Evolutionary conservation across 2,329 filamentous ascomycete species (phyloP), one percentile per base, ranked within the genome.

Genomic region (Sphaerulina populicola): DNA sequence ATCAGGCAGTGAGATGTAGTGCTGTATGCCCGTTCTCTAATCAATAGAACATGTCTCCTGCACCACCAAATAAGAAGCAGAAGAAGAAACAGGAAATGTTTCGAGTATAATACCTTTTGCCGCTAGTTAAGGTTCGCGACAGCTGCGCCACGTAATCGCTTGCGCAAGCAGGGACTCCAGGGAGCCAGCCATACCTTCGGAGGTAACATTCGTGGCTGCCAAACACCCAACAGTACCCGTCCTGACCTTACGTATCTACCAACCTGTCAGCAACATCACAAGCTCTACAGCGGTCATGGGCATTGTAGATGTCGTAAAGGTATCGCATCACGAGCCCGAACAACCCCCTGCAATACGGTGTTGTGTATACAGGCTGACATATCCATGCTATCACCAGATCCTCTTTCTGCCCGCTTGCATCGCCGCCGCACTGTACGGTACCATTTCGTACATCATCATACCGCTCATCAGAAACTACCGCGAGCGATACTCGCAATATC

Each of bases 381-480:
- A n/a, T 18, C 2, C 1, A 18, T 29, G 6, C 18, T 31, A 2
- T 7, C 18, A 7, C 40, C 52, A 75, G 72, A 68, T 66, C 44
- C 63, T 74, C 56, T 61, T 73, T 61, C 51, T 72, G n/a, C 73
- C 73, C n/a, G 68, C 71, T 57, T 58, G 72, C 57, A 64, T 72
- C 56, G 69, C 73, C 51, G 61, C 60, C 33, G 50, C 66, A 51
- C 68, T 75, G 63, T 75, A 74, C 63, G 49, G 66, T 60, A 53
- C 70, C 51, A 60, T 71, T 50, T 68, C 68, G 56, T 64, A 69
- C 59, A 44, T 69, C 54, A 50, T 75, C 56, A 57, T 74, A 21
- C 73, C 73, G 41, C 66, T 75, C 43, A 60, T 71, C 44, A 71
- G 70, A 60, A 68, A 66, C 46, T 69, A 75, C 57, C 67, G 70